Percentiles rank a stretch among this genome's conserved stretches.
Conservation (phyloP, 1,284 basidiomycete species). For the Apiotrichum laibachii region DNA sequence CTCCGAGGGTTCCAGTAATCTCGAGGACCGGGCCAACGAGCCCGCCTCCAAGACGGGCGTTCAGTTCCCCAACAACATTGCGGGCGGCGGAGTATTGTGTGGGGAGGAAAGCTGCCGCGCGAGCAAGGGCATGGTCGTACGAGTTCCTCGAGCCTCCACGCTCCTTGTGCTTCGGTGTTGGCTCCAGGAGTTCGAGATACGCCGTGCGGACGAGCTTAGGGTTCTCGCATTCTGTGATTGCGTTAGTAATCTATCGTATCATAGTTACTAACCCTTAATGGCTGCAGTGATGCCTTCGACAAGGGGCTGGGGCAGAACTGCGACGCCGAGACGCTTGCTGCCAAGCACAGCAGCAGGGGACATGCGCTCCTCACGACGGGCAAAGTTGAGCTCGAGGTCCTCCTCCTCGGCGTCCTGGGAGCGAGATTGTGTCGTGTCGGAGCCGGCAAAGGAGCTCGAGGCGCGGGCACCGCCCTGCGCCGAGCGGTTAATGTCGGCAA, state of each 20-base stretch:
- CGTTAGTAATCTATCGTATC: not conserved
- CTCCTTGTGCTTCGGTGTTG: conserved; percentile 14
- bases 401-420: not conserved
- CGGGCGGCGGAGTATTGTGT: conserved; percentile 52
- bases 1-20: conserved; percentile 49
- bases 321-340: conserved; percentile 65
- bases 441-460: not conserved
- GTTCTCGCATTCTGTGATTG: conserved; percentile 16
- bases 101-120: conserved; percentile 53
- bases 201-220: conserved; percentile 29
- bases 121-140: conserved; percentile 43
- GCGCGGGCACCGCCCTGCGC: not conserved
- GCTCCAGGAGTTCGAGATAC: conserved; percentile 26
- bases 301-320: conserved; percentile 68
- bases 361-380: conserved; percentile 55
- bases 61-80: conserved; percentile 50
- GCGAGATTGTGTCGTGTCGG: not conserved
- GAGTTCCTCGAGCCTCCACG: conserved; percentile 16
- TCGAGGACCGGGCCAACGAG: conserved; percentile 45
- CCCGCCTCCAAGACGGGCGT: conserved; percentile 40
- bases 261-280: conserved; percentile 42
- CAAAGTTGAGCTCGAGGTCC: conserved; percentile 1
- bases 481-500: conserved; percentile 1
- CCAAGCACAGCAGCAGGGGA: conserved; percentile 79
- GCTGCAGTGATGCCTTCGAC: conserved; percentile 39